Base-by-base conservation (phyloP, 768 basidiomycete species). In the Kockovaella imperatae region DNA sequence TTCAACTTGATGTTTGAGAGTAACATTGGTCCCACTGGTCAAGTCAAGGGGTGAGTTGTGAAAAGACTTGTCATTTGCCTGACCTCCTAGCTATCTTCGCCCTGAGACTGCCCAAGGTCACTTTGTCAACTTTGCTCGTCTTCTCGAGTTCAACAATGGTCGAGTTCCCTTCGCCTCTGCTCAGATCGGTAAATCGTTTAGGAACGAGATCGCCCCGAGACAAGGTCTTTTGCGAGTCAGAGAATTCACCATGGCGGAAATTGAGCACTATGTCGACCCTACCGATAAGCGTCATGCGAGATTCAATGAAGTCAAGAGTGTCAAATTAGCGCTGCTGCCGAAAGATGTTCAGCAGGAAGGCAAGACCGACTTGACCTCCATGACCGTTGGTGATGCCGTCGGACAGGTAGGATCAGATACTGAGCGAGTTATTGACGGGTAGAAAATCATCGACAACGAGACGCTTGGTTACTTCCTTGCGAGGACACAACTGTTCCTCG, bases 1-100 rank as follows among this genome's bases (percentile, higher is more conserved):
- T 99, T 97, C 78, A 99, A 97, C 74, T 80, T 97, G 65, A 97
- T 99, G 95, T 97, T 99, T 73, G 82, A 87, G 41, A 88, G 85
- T 67, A 87, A 84, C 73, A 96, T 99, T 64, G 95, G 93, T 18
- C 93, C 93, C 13, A 96, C 93, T 2, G 93, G 95, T 23, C 88
- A 95, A 71, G 82, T 93, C 73, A 89, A 88, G 60, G 91, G 90
- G 86, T 89, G 60, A 61, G 79, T 62, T 21, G 10, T 20, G 28
- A 4, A 10, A 6, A 7, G 35, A 15, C 18, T 18, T 3, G 17
- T 24, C 25, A 25, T 30, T 6, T 13, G 31, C 39, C n/a, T 39
- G 20, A 43, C 15, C 3, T 35, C 28, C 10, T 60, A 90, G 90
- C 38, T 97, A 80, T 74, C 83, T 99, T 45, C 89, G 95, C 18